These are phyloP conservation scores for Jasminum sambac DNA, from an alignment of 257 asterid genomes.

Conservation along the genomic window DNA sequence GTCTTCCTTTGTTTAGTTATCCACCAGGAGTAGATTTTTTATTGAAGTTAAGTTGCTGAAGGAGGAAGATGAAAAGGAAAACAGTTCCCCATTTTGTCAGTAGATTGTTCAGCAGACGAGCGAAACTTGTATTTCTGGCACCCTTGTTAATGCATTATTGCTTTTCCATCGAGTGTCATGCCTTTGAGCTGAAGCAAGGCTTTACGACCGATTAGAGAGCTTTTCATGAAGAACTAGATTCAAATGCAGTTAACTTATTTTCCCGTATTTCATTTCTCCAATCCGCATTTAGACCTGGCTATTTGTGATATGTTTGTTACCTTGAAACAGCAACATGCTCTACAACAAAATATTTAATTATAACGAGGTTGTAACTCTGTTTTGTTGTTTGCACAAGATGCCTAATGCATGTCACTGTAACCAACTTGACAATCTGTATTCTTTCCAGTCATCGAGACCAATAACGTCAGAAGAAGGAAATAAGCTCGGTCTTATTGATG, in stretches of 20 bases:
- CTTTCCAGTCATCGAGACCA: slow-evolving; percentile 69
- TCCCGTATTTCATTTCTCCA: background rate
- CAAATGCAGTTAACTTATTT: background rate
- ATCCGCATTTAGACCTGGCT: background rate
- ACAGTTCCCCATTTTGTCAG: background rate
- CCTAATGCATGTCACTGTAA: background rate
- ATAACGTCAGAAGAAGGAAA: slow-evolving; percentile 85
- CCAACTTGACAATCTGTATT: slow-evolving; percentile 9
- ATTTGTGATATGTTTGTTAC: background rate
- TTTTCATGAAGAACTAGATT: background rate
- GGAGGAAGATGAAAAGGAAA: background rate
- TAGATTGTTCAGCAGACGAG: background rate
- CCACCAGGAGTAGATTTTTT: background rate
- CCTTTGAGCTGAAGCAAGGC: background rate
- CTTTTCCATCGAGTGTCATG: background rate
- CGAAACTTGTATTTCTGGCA: background rate
- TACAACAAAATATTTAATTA: background rate
- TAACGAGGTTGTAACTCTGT: background rate
- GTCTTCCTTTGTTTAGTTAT: background rate
- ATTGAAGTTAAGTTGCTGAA: background rate
- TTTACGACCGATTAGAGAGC: background rate
- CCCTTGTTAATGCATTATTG: background rate
- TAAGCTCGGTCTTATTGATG: slow-evolving; percentile 85
- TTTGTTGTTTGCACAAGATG: background rate
- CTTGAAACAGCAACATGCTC: background rate